A percentile compares a stretch with the other conserved stretches of the same genome.
phyloP scores from a whole-genome alignment of 169 alveolate species.

The Nephromyces sp. region DNA sequence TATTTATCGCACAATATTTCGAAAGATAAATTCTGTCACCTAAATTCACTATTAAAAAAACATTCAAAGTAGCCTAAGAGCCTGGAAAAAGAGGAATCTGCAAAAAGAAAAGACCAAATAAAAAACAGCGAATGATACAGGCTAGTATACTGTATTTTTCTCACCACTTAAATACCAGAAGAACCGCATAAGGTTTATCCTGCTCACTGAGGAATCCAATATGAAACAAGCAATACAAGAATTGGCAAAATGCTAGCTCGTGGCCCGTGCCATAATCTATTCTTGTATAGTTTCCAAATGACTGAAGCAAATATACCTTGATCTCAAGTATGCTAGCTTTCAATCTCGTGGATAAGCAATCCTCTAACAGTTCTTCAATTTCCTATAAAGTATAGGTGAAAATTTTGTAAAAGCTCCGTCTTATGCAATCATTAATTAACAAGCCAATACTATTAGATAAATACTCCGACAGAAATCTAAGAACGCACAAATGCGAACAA shows the following conservation, averaged over 20 bases:
- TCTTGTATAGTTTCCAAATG: conserved; percentile 86
- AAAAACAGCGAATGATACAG: no score
- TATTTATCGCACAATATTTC: no score
- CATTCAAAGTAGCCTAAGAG: neutral
- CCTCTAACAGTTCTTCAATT: neutral
- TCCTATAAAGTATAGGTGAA: neutral
- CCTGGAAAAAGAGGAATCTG: neutral
- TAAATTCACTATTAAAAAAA: neutral
- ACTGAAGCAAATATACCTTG: conserved; percentile 44
- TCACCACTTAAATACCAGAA: conserved; percentile 40
- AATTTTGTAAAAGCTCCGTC: neutral
- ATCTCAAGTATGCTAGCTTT: conserved; percentile 3
- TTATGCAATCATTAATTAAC: neutral
- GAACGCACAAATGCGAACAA: neutral
- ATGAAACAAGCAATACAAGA: conserved; percentile 57
- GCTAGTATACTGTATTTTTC: neutral
- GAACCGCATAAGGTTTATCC: conserved; percentile 40
- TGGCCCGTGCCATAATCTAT: conserved; percentile 97
- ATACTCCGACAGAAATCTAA: neutral
- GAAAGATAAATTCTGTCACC: no score
- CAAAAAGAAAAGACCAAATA: no score
- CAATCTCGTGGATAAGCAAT: neutral
- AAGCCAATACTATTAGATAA: neutral
- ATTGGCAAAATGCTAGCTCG: conserved; percentile 73
- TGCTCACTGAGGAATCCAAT: conserved; percentile 7